Conservation (phyloP, 139 green algal species). For the Chlamydomonas schloesseri region DNA sequence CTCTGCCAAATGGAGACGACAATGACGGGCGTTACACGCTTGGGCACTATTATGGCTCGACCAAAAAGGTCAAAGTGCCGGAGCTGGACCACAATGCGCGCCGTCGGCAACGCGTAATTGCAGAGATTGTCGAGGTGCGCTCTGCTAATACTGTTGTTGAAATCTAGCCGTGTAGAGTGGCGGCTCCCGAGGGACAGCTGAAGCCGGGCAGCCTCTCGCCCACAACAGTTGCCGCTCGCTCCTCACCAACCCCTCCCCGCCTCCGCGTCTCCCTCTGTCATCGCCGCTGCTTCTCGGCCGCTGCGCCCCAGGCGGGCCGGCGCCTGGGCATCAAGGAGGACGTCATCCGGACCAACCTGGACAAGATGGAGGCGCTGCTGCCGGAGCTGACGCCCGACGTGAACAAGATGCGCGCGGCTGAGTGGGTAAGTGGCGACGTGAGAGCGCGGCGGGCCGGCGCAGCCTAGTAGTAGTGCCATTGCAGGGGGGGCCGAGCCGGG, state of each 20-base stretch:
- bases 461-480: too few species aligned
- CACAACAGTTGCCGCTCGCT: too few species aligned
- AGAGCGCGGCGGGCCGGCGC: too few species aligned
- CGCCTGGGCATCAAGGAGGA: neutral
- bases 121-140: conserved; percentile 44
- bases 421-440: conserved; percentile 43
- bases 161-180: too few species aligned
- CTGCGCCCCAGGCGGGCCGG: conserved; percentile 9
- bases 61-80: neutral
- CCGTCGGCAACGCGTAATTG: conserved; percentile 24
- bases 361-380: conserved; percentile 47
- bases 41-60: conserved; percentile 25
- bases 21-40: neutral
- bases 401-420: conserved; percentile 37
- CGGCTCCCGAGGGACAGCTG: too few species aligned
- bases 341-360: conserved; percentile 35
- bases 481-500: too few species aligned
- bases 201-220: too few species aligned
- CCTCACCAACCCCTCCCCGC: too few species aligned
- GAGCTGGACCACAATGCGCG: conserved; percentile 43
- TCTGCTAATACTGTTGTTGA: too few species aligned
- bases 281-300: neutral
- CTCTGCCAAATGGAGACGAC: too few species aligned
- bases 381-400: conserved; percentile 33
- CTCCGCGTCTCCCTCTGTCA: too few species aligned